Base-by-base conservation (phyloP, 2,329 filamentous ascomycete species). In the Tolypocladium ovalisporum region DNA sequence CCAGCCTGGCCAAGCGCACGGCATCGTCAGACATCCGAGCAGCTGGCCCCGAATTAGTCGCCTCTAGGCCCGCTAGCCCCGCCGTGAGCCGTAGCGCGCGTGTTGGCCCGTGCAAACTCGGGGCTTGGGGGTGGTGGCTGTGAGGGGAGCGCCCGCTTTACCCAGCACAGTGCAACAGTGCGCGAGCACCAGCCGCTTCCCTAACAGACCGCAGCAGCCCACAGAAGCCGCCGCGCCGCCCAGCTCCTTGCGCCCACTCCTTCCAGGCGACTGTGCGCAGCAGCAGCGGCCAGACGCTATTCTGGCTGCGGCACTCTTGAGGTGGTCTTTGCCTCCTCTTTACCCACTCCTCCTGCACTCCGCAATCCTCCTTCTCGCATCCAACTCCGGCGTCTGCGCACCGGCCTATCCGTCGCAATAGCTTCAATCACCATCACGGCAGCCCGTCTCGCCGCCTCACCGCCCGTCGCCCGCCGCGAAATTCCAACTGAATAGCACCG, bases 291-390 rank as follows among this genome's bases (percentile, higher is more conserved):
- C 37, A 22, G 17, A 9, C 24, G 44, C 44, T 44, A 36, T 40
- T 40, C 24, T 15, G 24, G 42, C 4, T 15, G 10, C n/a, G 12
- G 17, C 13, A 15, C 36, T 36, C n/a, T n/a, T n/a, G n/a, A n/a
- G 35, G 7, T 36, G 51, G 54, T 53, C 57, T 55, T 58, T 59
- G 44, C 54, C 55, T 62, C 53, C 56, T 54, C 59, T 55, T 52
- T 58, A 55, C 40, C 55, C 58, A 55, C 51, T 54, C 58, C 47
- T 39, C 54, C 57, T 60, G 61, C 61, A 61, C 61, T 60, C 61
- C 61, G 57, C 60, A 62, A 58, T 60, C 54, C 44, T 56, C 53
- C 29, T 40, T n/a, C 15, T 42, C 36, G 34, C 36, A 47, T 10
- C 47, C 47, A 22, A 34, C 47, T 15, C 29, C 27, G 47, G 9